A percentile compares a stretch with the other conserved stretches of the same genome.
Conservation (phyloP, 2,329 filamentous ascomycete species). For the Metarhizium sp. region DNA sequence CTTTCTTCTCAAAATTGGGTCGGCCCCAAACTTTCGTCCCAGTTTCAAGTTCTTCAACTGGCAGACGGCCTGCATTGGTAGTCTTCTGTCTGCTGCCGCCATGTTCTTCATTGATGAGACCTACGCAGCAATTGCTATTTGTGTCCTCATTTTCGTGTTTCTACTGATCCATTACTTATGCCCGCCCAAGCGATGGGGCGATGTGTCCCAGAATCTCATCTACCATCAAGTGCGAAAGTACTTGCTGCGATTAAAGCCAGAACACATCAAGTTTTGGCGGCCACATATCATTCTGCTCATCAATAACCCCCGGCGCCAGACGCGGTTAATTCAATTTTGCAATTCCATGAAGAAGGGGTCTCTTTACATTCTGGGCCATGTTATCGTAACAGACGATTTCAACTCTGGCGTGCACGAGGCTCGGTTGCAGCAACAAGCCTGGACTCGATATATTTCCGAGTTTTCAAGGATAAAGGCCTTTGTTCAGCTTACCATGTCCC, state of each 20-base stretch:
- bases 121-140: slow-evolving; percentile 68
- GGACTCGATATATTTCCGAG: slow-evolving; percentile 77
- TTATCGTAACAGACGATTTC: slow-evolving; percentile 81
- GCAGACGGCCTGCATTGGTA: slow-evolving; percentile 68
- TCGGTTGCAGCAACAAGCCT: slow-evolving; percentile 68
- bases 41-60: slow-evolving; percentile 86
- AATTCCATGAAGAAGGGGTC: slow-evolving; percentile 85
- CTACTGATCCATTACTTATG: slow-evolving; percentile 77
- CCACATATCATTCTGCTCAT: slow-evolving; percentile 79
- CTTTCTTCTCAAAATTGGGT: slow-evolving; percentile 77
- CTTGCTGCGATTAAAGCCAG: slow-evolving; percentile 68
- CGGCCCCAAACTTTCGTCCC: slow-evolving; percentile 80
- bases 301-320: slow-evolving; percentile 73
- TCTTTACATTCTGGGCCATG: slow-evolving; percentile 76
- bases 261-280: slow-evolving; percentile 91
- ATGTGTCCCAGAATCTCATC: slow-evolving; percentile 82
- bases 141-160: slow-evolving; percentile 67
- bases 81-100: slow-evolving; percentile 64
- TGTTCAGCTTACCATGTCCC: slow-evolving; percentile 76
- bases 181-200: slow-evolving; percentile 81
- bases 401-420: slow-evolving; percentile 70
- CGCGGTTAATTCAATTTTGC: slow-evolving; percentile 80
- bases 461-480: slow-evolving; percentile 83
- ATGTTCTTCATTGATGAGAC: slow-evolving; percentile 89
- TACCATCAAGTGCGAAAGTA: slow-evolving; percentile 84